Evolutionary conservation across 2,329 filamentous ascomycete genomes (phyloP).

Genomic region (Cryphonectria japonica): DNA sequence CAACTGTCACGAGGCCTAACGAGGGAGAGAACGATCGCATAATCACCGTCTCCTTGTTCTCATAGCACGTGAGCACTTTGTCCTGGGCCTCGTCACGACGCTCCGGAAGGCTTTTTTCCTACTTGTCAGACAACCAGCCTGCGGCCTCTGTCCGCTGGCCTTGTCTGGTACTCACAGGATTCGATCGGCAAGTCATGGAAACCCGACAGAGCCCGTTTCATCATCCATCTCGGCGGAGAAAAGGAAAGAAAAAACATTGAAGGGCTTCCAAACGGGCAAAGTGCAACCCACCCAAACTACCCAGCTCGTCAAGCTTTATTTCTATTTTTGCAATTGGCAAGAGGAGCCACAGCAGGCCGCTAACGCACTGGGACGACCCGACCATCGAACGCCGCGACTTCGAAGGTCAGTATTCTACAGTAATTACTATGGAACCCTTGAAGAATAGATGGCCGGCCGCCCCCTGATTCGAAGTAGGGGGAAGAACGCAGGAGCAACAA

Average conservation of each 20-base stretch:
- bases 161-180: background rate
- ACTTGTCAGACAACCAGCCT: background rate
- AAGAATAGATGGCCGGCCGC: background rate
- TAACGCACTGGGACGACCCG: constrained; percentile 17
- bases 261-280: background rate
- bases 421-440: background rate
- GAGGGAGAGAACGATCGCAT: background rate
- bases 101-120: background rate
- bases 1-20: background rate
- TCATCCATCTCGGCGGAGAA: background rate
- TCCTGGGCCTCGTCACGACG: background rate
- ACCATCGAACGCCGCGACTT: constrained; percentile 1
- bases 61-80: background rate
- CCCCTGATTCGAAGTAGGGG: constrained; percentile 3
- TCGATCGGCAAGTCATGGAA: background rate
- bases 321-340: constrained; percentile 10
- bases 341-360: background rate
- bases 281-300: constrained; percentile 4
- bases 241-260: background rate
- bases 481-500: no score
- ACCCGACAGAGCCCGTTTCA: background rate
- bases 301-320: background rate
- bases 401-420: background rate
- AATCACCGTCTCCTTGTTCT: background rate
- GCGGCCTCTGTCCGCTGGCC: background rate